Percentiles rank a stretch among this genome's conserved stretches.
These are phyloP conservation scores for Sphagnum contortum DNA, from an alignment of 225 moss, liverwort and hornwort genomes.

Conservation along the genomic window DNA sequence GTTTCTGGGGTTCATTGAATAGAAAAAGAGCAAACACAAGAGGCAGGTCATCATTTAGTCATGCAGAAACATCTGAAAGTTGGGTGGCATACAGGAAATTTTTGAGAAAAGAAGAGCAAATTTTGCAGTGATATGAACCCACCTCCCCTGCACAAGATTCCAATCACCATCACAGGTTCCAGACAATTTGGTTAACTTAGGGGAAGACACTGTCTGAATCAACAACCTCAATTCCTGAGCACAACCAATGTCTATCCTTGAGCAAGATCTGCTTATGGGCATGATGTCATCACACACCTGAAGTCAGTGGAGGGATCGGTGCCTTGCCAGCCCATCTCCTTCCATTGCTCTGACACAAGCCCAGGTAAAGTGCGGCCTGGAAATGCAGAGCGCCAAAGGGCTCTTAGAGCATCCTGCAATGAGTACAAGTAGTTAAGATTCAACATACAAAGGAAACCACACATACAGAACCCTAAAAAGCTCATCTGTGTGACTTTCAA, in stretches of 20 bases:
- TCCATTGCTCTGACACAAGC: slow-evolving; percentile 91
- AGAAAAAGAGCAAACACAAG: background rate
- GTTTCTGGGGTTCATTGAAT: no score
- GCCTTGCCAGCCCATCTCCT: slow-evolving; percentile 99
- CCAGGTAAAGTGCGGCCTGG: slow-evolving; percentile 58
- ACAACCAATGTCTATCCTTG: slow-evolving; percentile 13
- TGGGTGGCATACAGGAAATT: slow-evolving; percentile 38
- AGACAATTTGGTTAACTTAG: no score
- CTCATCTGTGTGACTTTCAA: no score
- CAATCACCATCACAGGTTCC: background rate
- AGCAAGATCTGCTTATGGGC: no score
- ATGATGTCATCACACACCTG: slow-evolving; percentile 11
- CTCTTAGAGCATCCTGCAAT: slow-evolving; percentile 56
- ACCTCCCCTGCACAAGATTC: slow-evolving; percentile 22
- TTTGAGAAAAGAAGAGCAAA: slow-evolving; percentile 62
- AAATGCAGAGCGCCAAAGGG: slow-evolving; percentile 65
- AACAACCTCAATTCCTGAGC: no score
- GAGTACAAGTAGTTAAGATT: no score
- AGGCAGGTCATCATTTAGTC: slow-evolving; percentile 1
- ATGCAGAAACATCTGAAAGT: background rate
- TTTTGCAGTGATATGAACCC: slow-evolving; percentile 39
- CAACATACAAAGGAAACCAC: no score
- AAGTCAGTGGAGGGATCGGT: slow-evolving; percentile 88
- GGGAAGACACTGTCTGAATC: no score
- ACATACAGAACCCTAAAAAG: no score